Base-by-base conservation (phyloP, 805 yeast genomes). In the Pichia gijzeniarum region DNA sequence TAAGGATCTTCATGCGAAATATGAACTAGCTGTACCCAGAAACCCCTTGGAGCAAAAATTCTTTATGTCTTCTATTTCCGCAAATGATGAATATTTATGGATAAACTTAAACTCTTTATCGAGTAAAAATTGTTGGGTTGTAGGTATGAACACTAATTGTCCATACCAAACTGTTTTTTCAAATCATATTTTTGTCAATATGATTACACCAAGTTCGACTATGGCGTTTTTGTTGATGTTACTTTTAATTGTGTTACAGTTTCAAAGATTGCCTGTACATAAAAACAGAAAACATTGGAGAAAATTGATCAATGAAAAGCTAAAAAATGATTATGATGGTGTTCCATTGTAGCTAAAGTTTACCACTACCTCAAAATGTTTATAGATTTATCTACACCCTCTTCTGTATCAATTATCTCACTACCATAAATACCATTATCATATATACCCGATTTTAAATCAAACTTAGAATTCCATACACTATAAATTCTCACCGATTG, bases 121-220 rank as follows among this genome's bases (percentile, higher is more conserved):
- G 1, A 79, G 80, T 18, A 64, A 73, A 3, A 75, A 79, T 44
- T 90, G 98, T 58, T 91, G 93, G 90, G 89, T 89, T 4, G 96
- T 95, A 1, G 96, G 95, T 0, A 77, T 87, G 0, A 71, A 76
- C 49, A 82, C 91, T 0, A 58, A 66, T 28, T 90, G 98, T 59
- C 96, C 97, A 0, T 89, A 89, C 59, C 77, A 75, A 46, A 68
- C 68, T 38, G 72, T 73, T 1, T 70, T 79, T 9, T 69, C 81
- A 5, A 67, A 68, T 28, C 69, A 78, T 42, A 76, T 76, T 41
- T 81, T 86, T 51, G 76, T 77, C 0, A 70, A 74, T 28, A 73
- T 82, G 73, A 64, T 88, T 19, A 74, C 83, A 0, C 89, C 95
- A 0, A 78, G 82, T n/a, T 66, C 77, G 9, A 72, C 76, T 1